Evolutionary conservation across 768 basidiomycete genomes (phyloP), one percentile per base, ranked within the genome.

Genomic region (Russula sp.): DNA sequence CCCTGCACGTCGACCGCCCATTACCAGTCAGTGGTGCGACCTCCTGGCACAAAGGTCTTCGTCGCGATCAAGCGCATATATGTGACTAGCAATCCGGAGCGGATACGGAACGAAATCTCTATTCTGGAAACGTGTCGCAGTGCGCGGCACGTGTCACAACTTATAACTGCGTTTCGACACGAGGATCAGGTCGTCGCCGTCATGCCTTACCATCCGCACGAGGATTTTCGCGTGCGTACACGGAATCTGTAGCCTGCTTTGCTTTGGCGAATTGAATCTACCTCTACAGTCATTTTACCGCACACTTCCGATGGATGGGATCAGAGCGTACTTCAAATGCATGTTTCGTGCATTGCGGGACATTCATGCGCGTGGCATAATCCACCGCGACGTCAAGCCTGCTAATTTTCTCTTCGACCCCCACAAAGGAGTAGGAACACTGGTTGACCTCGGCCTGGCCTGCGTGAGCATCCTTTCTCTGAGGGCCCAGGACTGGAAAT

Each of bases 11-110:
- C 87, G 31, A 86, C 85, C 10, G 86, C 88, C 39, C 75, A 84
- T 69, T 83, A 85, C 69, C 88, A 89, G 68, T 81, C 82, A 1
- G 71, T 69, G 42, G 75, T 72, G 37, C 79, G 72, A 22, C 73
- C 78, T 0, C 67, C 66, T 32, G 79, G 74, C 11, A 75, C 74
- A 35, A 85, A 85, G 66, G 84, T 87, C 6, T 94, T 88, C 69
- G 94, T 98, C 45, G 97, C 97, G 0, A 77, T 99, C 71, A 98
- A 99, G 77, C 84, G 95, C 65, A 98, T 99, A 73, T 93, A 98
- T 72, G 95, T 94, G 10, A 98, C 97, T 0, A 95, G 93, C 72
- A 91, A 87, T 67, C 97, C 97, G 0, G 87, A 89, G 55, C 81
- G 96, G 22, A 95, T 98, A 70, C 80, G 85, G 51, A 99, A 98